Percentiles rank a stretch among this genome's conserved stretches.
These are phyloP conservation scores for Globisporangium heterothallicum DNA, from an alignment of 352 stramenopile species.

Conservation along the genomic window DNA sequence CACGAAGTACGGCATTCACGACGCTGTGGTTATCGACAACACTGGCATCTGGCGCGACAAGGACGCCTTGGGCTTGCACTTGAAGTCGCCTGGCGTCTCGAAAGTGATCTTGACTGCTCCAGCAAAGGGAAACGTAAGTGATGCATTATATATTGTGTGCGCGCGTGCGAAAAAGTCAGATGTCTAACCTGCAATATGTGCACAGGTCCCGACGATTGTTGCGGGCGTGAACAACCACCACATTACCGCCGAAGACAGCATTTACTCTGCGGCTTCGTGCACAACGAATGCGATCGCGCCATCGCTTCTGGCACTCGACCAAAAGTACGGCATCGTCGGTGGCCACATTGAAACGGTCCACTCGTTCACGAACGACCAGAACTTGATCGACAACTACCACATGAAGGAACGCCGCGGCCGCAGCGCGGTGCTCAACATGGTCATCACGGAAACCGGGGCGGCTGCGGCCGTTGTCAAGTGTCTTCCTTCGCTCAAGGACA, in stretches of 20 bases:
- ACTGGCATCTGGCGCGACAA: constrained; percentile 79
- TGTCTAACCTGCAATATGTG: constrained; percentile 10
- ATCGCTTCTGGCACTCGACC: constrained; percentile 63
- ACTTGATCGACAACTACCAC: constrained; percentile 88
- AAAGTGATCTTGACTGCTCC: constrained; percentile 82
- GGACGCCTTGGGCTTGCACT: constrained; percentile 56
- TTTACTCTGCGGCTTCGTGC: constrained; percentile 79
- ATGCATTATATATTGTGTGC: neutral
- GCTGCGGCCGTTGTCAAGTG: constrained; percentile 83
- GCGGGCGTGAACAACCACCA: constrained; percentile 74
- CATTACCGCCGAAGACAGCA: constrained; percentile 47
- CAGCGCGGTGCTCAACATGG: constrained; percentile 86
- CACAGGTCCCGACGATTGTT: constrained; percentile 78
- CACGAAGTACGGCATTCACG: constrained; percentile 79
- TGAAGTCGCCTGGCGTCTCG: constrained; percentile 68
- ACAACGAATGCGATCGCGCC: constrained; percentile 85
- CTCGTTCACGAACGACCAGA: constrained; percentile 90
- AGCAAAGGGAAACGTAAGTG: constrained; percentile 52
- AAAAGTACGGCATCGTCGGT: constrained; percentile 78
- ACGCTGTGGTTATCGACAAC: constrained; percentile 89
- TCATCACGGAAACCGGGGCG: constrained; percentile 85
- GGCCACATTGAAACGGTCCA: constrained; percentile 88
- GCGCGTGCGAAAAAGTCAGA: constrained; percentile 9
- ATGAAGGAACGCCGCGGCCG: constrained; percentile 82
- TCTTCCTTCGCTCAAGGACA: constrained; percentile 92